phyloP scores from a whole-genome alignment of 768 basidiomycete genomes.

The Symmetrospora coprosmae region DNA sequence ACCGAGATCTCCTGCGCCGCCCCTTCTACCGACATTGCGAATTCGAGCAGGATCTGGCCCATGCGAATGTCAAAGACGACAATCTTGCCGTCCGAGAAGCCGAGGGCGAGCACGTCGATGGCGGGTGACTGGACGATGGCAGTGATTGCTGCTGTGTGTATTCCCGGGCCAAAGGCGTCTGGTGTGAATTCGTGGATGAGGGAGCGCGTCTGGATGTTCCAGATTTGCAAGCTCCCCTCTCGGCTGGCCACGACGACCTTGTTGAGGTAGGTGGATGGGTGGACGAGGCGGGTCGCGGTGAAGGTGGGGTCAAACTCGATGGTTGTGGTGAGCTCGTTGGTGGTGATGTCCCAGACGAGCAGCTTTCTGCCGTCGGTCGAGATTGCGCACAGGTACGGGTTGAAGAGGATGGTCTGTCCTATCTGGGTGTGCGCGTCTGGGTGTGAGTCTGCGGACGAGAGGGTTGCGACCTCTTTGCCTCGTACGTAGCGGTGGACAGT shows the following conservation, averaged over 20 bases:
- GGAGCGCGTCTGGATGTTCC: conserved; percentile 75
- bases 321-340: conserved; percentile 50
- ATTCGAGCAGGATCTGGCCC: conserved; percentile 72
- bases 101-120: conserved; percentile 88
- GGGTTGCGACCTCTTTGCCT: conserved; percentile 55
- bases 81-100: conserved; percentile 72
- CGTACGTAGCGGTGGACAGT: conserved; percentile 63
- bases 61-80: conserved; percentile 78
- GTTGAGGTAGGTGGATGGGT: conserved; percentile 93
- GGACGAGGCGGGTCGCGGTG: conserved; percentile 67
- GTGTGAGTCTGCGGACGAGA: neutral
- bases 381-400: conserved; percentile 66
- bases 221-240: conserved; percentile 73
- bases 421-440: neutral
- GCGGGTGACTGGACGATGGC: conserved; percentile 79
- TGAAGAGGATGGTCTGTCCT: conserved; percentile 40
- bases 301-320: conserved; percentile 72
- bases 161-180: conserved; percentile 35
- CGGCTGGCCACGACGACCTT: conserved; percentile 74
- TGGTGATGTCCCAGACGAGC: conserved; percentile 58
- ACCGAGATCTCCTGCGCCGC: too few species aligned
- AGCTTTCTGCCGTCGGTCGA: conserved; percentile 65
- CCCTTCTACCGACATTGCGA: conserved; percentile 81
- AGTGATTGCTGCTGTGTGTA: conserved; percentile 48
- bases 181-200: conserved; percentile 66